Evolutionary conservation across 1,284 basidiomycete species (phyloP).

Genomic region (Fistulina hepatica): DNA sequence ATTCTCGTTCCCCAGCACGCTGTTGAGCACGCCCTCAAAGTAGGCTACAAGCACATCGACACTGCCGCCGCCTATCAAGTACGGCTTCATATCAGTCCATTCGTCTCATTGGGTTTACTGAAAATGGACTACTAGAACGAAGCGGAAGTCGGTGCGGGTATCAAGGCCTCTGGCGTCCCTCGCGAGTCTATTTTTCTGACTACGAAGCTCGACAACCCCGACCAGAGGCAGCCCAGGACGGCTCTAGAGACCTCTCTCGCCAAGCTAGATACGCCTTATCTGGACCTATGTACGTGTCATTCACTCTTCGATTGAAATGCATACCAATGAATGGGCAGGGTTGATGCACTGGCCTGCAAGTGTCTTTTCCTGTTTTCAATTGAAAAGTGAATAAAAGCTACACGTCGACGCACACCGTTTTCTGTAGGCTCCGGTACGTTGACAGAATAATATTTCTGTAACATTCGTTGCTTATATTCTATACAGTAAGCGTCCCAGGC

Average conservation of each 20-base stretch:
- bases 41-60: constrained; percentile 71
- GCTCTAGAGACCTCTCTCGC: constrained; percentile 65
- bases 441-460: no score
- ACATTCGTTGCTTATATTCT: no score
- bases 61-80: constrained; percentile 36
- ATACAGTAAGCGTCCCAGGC: no score
- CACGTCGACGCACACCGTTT: no score
- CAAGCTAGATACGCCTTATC: constrained; percentile 61
- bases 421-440: no score
- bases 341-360: constrained; percentile 76
- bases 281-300: constrained; percentile 56
- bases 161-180: constrained; percentile 60
- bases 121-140: constrained; percentile 59
- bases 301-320: constrained; percentile 11
- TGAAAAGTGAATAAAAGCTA: no score
- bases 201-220: constrained; percentile 67
- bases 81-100: no score
- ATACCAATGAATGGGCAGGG: constrained; percentile 27
- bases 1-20: no score
- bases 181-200: constrained; percentile 65
- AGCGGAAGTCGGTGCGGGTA: constrained; percentile 66
- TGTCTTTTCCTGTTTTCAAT: no score
- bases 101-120: no score
- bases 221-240: constrained; percentile 49
- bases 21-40: constrained; percentile 61